Percentiles rank a stretch among this genome's conserved stretches.
phyloP scores from a whole-genome alignment of 1,284 basidiomycete genomes.

The Apiotrichum porosum region DNA sequence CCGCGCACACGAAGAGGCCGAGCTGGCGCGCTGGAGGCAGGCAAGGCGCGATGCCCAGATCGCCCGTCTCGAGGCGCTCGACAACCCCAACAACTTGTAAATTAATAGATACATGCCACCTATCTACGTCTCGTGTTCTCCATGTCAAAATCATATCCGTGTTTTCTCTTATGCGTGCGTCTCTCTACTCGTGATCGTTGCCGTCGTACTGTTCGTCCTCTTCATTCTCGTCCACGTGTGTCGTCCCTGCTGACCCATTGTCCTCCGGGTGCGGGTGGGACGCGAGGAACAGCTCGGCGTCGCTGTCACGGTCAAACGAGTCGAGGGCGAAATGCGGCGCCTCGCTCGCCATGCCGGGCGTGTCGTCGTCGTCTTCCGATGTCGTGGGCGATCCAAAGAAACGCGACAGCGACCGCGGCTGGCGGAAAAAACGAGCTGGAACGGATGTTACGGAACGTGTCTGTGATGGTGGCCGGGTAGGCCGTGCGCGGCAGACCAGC shows the following conservation, averaged over 20 bases:
- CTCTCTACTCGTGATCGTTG: slow-evolving; percentile 2
- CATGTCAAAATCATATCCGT: slow-evolving; percentile 6
- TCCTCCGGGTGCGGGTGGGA: too few relatives aligned
- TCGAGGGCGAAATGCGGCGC: too few relatives aligned
- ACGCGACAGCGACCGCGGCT: slow-evolving; percentile 29
- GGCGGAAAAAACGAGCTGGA: slow-evolving; percentile 27
- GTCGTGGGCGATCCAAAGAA: slow-evolving; percentile 30
- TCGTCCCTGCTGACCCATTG: too few relatives aligned
- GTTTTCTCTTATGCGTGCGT: neutral
- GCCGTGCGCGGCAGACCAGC: neutral
- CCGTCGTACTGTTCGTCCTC: neutral
- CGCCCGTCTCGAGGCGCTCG: slow-evolving; percentile 44
- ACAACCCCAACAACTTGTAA: slow-evolving; percentile 32
- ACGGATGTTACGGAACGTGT: slow-evolving; percentile 35
- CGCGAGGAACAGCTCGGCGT: too few relatives aligned
- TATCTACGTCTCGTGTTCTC: too few relatives aligned
- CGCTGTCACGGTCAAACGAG: too few relatives aligned
- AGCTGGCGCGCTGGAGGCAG: slow-evolving; percentile 86
- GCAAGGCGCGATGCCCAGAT: slow-evolving; percentile 68
- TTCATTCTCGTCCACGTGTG: slow-evolving; percentile 1
- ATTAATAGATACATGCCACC: slow-evolving; percentile 16
- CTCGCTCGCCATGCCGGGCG: neutral
- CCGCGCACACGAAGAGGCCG: slow-evolving; percentile 87
- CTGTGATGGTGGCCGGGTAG: slow-evolving; percentile 11
- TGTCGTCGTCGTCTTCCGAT: slow-evolving; percentile 31